Conservation (phyloP, 768 basidiomycete genomes). For the Leccinum aurantiacum region DNA sequence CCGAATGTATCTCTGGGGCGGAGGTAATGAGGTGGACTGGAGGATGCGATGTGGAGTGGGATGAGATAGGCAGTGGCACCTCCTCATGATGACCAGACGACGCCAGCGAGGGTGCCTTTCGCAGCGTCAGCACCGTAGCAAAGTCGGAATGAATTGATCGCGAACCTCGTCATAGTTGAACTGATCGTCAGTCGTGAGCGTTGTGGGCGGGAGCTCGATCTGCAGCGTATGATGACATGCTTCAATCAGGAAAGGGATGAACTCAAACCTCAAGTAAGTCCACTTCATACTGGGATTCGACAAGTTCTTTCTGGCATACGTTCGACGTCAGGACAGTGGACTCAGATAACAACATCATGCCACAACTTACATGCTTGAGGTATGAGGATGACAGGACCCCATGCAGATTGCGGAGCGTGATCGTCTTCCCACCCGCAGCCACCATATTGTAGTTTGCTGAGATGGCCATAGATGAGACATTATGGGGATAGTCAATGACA, state of each 20-base stretch:
- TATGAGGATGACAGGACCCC: not conserved
- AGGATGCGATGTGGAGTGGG: not conserved
- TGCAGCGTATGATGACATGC: fast-evolving
- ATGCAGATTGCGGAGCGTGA: not conserved
- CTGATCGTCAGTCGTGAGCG: not conserved
- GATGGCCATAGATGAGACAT: not conserved
- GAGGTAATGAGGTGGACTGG: not conserved
- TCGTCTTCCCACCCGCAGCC: not conserved
- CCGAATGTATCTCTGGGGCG: not conserved
- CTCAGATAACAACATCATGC: not conserved
- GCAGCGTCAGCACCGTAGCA: not conserved
- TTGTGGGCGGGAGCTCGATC: not conserved
- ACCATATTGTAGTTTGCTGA: not conserved
- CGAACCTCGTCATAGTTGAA: not conserved
- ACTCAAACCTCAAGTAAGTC: not conserved
- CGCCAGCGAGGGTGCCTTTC: not conserved
- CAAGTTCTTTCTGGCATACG: not conserved
- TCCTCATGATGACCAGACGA: not conserved
- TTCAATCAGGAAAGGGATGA: not conserved
- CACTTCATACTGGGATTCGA: not conserved
- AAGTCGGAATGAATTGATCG: not conserved
- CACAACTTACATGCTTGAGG: not conserved
- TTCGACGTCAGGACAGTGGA: not conserved
- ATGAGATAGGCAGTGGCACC: not conserved
- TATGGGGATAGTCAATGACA: not conserved